phyloP scores from a whole-genome alignment of 768 basidiomycete species.

The Exidia glandulosa region DNA sequence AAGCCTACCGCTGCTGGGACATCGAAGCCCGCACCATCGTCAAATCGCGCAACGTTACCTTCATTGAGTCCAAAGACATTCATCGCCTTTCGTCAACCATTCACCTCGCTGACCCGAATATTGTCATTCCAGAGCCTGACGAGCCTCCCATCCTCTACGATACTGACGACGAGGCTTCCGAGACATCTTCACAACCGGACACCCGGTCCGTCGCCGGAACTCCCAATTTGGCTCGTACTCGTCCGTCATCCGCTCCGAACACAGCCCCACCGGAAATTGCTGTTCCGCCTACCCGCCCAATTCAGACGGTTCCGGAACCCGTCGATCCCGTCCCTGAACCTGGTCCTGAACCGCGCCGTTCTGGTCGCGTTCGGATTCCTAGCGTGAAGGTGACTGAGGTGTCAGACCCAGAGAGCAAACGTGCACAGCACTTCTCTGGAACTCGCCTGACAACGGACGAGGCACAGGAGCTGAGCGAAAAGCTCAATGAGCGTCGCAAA shows the following conservation, averaged over 20 bases:
- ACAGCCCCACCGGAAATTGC: too few relatives aligned
- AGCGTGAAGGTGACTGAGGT: not conserved
- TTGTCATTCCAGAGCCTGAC: not conserved
- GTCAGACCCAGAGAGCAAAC: not conserved
- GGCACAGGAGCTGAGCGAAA: not conserved
- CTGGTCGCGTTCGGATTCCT: not conserved
- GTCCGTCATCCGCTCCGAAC: too few relatives aligned
- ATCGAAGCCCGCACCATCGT: not conserved
- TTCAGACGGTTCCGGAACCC: not conserved
- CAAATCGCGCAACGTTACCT: not conserved
- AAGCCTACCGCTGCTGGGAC: slow-evolving; percentile 5
- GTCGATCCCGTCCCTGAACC: not conserved
- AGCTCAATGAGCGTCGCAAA: not conserved
- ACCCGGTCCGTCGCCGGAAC: not conserved
- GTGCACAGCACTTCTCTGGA: not conserved
- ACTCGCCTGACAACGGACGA: not conserved
- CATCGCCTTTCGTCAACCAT: not conserved
- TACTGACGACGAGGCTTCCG: not conserved
- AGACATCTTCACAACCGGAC: not conserved
- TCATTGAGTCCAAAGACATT: not conserved
- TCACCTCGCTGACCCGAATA: not conserved
- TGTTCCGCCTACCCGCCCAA: too few relatives aligned
- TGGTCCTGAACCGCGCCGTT: not conserved
- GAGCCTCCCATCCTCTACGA: not conserved
- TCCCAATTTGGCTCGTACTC: too few relatives aligned